A percentile compares a stretch with the other conserved stretches of the same genome.
These are phyloP conservation scores for Globisporangium cystogenes DNA, from an alignment of 352 stramenopile species.

Conservation along the genomic window DNA sequence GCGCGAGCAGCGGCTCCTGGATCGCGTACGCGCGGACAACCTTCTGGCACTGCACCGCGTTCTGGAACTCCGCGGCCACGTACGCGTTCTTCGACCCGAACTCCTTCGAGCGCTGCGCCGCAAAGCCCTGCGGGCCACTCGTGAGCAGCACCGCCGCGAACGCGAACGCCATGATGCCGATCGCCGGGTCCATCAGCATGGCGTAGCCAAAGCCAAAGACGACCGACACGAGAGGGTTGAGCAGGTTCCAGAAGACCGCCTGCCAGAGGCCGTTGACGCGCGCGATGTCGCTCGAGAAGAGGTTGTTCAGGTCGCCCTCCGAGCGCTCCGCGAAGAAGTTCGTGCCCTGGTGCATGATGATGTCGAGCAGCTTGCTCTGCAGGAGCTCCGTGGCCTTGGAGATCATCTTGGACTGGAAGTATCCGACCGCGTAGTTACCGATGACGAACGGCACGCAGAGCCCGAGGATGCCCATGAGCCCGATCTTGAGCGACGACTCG, in stretches of 20 bases:
- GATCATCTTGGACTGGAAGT: constrained; percentile 91
- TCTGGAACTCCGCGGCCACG: constrained; percentile 84
- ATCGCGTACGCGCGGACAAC: constrained; percentile 84
- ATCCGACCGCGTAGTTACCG: constrained; percentile 82
- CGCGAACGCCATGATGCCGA: constrained; percentile 78
- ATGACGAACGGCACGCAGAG: constrained; percentile 82
- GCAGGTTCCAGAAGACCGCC: constrained; percentile 85
- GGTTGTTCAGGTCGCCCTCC: constrained; percentile 85
- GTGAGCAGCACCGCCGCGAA: constrained; percentile 79
- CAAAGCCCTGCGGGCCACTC: constrained; percentile 79
- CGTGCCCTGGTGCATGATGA: constrained; percentile 75
- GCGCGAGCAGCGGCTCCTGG: constrained; percentile 66
- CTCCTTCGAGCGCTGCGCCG: constrained; percentile 76
- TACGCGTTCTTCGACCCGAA: constrained; percentile 87
- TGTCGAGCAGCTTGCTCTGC: constrained; percentile 67
- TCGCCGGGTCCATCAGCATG: constrained; percentile 75
- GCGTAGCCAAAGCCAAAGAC: constrained; percentile 83
- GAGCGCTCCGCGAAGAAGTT: constrained; percentile 82
- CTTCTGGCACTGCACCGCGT: constrained; percentile 81
- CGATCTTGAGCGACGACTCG: constrained; percentile 51
- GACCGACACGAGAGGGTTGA: constrained; percentile 77
- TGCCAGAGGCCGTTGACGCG: constrained; percentile 85
- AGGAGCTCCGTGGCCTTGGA: constrained; percentile 80
- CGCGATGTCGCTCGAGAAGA: constrained; percentile 83
- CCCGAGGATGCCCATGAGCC: constrained; percentile 67